A percentile compares a stretch with the other conserved stretches of the same genome.
These are phyloP conservation scores for Physcia stellaris DNA, from an alignment of 495 filamentous ascomycete species.

Conservation along the genomic window DNA sequence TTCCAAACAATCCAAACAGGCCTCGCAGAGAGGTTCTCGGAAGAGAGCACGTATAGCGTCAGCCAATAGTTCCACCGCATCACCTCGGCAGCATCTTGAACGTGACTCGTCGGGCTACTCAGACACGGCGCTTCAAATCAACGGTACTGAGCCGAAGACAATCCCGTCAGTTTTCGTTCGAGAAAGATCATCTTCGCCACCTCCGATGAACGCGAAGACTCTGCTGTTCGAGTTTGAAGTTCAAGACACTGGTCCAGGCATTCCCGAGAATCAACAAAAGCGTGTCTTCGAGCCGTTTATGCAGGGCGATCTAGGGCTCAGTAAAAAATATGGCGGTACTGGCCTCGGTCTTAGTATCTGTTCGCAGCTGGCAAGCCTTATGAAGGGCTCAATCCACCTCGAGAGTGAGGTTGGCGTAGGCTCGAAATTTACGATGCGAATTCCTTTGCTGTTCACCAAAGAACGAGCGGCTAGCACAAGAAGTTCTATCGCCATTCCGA, in stretches of 20 bases:
- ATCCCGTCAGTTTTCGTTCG: constrained; percentile 30
- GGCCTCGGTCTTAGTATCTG: constrained; percentile 87
- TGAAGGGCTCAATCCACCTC: constrained; percentile 64
- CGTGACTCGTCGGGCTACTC: constrained; percentile 12
- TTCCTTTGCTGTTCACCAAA: constrained; percentile 66
- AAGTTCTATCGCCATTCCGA: constrained; percentile 18
- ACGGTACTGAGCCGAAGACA: constrained; percentile 40
- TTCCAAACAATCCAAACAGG: constrained; percentile 11
- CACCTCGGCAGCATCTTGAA: constrained; percentile 6
- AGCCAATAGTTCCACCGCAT: constrained; percentile 17
- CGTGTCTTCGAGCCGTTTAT: constrained; percentile 91
- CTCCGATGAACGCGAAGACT: constrained; percentile 41
- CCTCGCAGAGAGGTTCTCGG: constrained; percentile 14
- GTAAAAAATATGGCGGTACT: constrained; percentile 82
- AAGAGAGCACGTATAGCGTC: constrained; percentile 6
- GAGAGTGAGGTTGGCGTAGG: constrained; percentile 61
- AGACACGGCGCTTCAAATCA: constrained; percentile 37
- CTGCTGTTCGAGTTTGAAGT: constrained; percentile 77
- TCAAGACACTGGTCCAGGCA: constrained; percentile 82
- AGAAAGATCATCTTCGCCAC: constrained; percentile 48
- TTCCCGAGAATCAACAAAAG: constrained; percentile 58
- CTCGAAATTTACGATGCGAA: constrained; percentile 68
- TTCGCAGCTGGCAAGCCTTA: constrained; percentile 66
- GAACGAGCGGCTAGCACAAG: constrained; percentile 44
- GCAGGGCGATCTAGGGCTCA: constrained; percentile 76